Conservation (phyloP, 2,329 filamentous ascomycete genomes). For the Epichloe sibirici region DNA sequence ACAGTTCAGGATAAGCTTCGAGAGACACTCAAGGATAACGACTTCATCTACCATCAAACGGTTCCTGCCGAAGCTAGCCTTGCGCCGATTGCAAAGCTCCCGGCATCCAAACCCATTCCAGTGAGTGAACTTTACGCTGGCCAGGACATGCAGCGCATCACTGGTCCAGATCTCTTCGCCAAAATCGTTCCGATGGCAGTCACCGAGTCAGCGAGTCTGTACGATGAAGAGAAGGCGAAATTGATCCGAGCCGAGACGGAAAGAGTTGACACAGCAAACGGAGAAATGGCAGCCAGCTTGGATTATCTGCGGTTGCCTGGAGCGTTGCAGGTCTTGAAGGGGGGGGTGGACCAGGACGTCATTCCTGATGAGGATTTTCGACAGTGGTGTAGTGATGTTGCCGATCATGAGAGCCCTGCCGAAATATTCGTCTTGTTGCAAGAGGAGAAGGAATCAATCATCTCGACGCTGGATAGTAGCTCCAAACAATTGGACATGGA, state of each 20-base stretch:
- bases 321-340: conserved; percentile 82
- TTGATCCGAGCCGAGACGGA: conserved; percentile 87
- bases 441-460: conserved; percentile 63
- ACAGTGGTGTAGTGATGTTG: conserved; percentile 87
- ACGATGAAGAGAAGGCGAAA: conserved; percentile 98
- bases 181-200: conserved; percentile 94
- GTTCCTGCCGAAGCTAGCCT: conserved; percentile 79
- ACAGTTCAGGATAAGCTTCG: conserved; percentile 70
- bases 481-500: conserved; percentile 90
- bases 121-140: conserved; percentile 94
- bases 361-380: conserved; percentile 83
- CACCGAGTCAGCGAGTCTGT: conserved; percentile 90
- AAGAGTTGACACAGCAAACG: conserved; percentile 80
- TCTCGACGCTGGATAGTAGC: conserved; percentile 62
- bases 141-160: conserved; percentile 93
- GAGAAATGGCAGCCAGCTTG: conserved; percentile 89
- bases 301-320: conserved; percentile 87
- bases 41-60: conserved; percentile 94
- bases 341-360: conserved; percentile 78
- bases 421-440: conserved; percentile 69
- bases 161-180: conserved; percentile 90
- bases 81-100: conserved; percentile 73
- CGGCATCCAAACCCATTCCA: conserved; percentile 91
- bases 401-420: conserved; percentile 68
- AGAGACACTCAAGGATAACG: conserved; percentile 79